Evolutionary conservation across 1,139 yeast genomes (phyloP).

Genomic region (Diutina catenulata): DNA sequence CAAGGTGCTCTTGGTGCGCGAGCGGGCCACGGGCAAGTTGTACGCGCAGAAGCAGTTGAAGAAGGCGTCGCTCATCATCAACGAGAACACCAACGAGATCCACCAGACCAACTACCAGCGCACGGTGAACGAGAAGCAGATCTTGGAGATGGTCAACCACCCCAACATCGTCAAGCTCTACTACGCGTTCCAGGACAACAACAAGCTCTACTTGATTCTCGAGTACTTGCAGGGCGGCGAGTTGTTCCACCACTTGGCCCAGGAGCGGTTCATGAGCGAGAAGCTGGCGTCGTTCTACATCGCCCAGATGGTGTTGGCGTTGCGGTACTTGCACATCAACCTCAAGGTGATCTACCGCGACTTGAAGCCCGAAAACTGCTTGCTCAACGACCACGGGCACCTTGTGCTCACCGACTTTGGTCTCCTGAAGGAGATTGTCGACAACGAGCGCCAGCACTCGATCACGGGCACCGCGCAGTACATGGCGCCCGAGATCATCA

Average conservation of each 20-base stretch:
- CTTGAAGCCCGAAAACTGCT: conserved; percentile 87
- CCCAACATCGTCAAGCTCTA: conserved; percentile 81
- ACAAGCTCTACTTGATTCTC: conserved; percentile 65
- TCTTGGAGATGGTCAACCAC: conserved; percentile 31
- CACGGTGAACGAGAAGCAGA: conserved; percentile 11
- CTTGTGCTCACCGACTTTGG: conserved; percentile 89
- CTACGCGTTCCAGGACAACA: conserved; percentile 81
- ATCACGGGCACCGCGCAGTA: conserved; percentile 92
- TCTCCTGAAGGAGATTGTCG: conserved; percentile 52
- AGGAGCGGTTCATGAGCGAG: conserved; percentile 41
- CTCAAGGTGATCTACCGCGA: conserved; percentile 87
- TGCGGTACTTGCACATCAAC: conserved; percentile 59
- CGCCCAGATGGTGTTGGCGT: conserved; percentile 78
- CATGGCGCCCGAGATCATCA: conserved; percentile 91
- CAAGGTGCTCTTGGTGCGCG: conserved; percentile 70
- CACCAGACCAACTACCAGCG: conserved; percentile 22
- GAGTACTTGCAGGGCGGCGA: conserved; percentile 95
- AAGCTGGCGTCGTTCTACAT: conserved; percentile 70
- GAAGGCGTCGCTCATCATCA: conserved; percentile 47
- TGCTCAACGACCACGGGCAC: conserved; percentile 69
- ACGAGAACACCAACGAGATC: conserved; percentile 20
- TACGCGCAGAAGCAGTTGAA: conserved; percentile 86
- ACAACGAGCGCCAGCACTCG: conserved; percentile 35
- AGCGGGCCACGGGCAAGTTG: conserved; percentile 48
- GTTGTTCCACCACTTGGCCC: conserved; percentile 66